phyloP scores from a whole-genome alignment of 306 rosid genomes.

The Vigna angularis region DNA sequence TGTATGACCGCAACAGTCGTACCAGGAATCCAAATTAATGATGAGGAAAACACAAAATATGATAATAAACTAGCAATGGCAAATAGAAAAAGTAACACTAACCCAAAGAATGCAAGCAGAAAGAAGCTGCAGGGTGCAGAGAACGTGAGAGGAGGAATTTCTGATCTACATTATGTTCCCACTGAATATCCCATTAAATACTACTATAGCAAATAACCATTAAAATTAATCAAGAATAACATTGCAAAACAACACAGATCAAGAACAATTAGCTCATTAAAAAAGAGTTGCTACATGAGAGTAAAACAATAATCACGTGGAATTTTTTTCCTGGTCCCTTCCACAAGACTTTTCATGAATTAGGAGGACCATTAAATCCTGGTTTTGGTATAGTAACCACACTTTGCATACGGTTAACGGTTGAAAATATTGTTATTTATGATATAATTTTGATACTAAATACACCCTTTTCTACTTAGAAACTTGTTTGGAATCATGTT shows the following conservation, averaged over 20 bases:
- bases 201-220: constrained; percentile 4
- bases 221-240: constrained; percentile 2
- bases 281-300: neutral
- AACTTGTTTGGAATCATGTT: no score
- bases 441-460: no score
- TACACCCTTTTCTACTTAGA: no score
- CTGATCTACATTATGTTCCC: constrained; percentile 14
- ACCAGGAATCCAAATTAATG: no score
- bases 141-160: no score
- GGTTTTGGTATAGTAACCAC: constrained; percentile 1
- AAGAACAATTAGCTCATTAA: neutral
- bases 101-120: no score
- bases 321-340: neutral
- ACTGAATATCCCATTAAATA: constrained; percentile 2
- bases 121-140: no score
- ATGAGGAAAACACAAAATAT: no score
- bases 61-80: no score
- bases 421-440: no score
- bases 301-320: constrained; percentile 5
- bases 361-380: constrained; percentile 26
- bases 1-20: no score
- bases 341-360: neutral
- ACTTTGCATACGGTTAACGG: neutral
- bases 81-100: no score
- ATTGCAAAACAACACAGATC: neutral